These are phyloP conservation scores for Apiospora phragmitis DNA, from an alignment of 2,329 filamentous ascomycete genomes.

Conservation along the genomic window DNA sequence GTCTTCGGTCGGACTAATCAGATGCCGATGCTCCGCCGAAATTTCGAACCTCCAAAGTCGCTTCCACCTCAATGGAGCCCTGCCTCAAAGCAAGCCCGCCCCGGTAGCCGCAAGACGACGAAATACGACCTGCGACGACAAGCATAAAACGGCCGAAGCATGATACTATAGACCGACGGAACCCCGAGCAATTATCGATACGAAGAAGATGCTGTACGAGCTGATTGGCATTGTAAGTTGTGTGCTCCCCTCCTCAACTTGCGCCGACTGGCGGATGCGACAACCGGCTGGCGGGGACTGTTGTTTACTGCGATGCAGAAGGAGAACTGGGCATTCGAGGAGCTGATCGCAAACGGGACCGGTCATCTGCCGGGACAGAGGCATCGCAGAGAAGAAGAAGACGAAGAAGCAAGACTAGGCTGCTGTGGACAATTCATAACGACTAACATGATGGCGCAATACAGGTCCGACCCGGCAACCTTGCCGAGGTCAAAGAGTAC, in stretches of 20 bases:
- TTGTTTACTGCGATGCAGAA: not conserved
- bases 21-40: conserved; percentile 7
- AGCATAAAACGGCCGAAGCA: not conserved
- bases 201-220: conserved; percentile 82
- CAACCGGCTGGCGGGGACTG: not conserved
- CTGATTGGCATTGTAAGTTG: conserved; percentile 85
- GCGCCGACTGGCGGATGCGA: not conserved
- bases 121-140: not conserved
- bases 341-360: not conserved
- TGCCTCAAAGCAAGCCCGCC: not conserved
- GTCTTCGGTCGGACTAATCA: not conserved
- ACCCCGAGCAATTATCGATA: not conserved
- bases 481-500: conserved; percentile 94
- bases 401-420: not conserved
- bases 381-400: not conserved
- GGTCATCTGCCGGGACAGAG: too few relatives aligned
- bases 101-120: not conserved
- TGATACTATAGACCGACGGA: not conserved
- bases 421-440: not conserved
- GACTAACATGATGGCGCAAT: not conserved
- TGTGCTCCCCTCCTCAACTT: not conserved
- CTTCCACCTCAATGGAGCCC: not conserved
- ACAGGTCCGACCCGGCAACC: conserved; percentile 87
- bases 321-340: not conserved
- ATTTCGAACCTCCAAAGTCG: not conserved